Evolutionary conservation across 257 asterid genomes (phyloP), one percentile per base, ranked within the genome.

Genomic region (Thymus quinquecostatus): DNA sequence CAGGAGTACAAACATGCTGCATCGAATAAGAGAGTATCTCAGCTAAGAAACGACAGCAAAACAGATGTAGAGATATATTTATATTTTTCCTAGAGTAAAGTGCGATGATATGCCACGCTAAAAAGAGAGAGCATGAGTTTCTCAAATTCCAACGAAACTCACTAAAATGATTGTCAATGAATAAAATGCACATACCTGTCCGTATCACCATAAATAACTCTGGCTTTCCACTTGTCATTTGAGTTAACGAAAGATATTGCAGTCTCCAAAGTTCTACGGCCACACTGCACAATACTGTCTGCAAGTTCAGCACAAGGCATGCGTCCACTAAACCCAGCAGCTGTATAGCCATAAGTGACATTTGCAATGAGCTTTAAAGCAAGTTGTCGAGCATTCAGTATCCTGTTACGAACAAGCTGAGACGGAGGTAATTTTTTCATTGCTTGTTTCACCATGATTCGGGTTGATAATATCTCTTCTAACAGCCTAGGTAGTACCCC

Each of bases 231-330:
- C 59, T 84, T 87, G 21, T 81, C 86, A 79, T 80, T 85, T 73
- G 88, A 82, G 80, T 84, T 94, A 28, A 94, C 91, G 30, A 87
- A 94, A 64, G 92, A 86, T 72, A 94, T 91, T 61, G 98, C 96
- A 64, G 80, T 81, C 82, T 94, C 98, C 74, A 94, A 83, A 6
- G 98, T 91, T 80, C 92, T 89, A 55, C 98, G 97, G 70, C 83
- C 98, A 84, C 98, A 94, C 77, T 94, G 97, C 56, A 94, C 98
- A 71, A 94, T 94, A 82, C 98, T 91, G 77, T 94, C 98, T 60
- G 98, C 98, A 51, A 94, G 96, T 82, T 91, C 98, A 68, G 97
- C 96, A 76, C 98, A 94, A 60, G 98, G 98, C 98, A 94, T 94
- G 66, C 98, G 97, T 49, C 98, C 98, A 77, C 98, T 94, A 85